Evolutionary conservation across 176 grass and related monocot species (phyloP).

Genomic region (Thinopyrum elongatum): DNA sequence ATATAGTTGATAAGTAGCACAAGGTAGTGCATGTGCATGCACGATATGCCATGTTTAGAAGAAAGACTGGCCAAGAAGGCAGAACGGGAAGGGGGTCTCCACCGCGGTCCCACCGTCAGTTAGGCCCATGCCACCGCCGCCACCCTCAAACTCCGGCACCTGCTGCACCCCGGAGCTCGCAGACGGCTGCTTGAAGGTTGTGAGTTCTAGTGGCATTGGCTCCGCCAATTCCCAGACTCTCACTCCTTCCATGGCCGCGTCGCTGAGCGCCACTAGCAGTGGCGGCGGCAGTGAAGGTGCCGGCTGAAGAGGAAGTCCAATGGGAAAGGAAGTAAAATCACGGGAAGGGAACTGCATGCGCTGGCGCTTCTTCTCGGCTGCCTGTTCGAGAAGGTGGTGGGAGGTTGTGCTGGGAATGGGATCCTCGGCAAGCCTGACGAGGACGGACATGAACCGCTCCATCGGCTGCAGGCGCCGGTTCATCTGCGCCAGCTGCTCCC

Average conservation of each 20-base stretch:
- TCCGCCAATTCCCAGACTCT: slow-evolving; percentile 12
- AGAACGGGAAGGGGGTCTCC: slow-evolving; percentile 49
- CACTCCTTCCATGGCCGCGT: neutral
- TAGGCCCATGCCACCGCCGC: slow-evolving; percentile 3
- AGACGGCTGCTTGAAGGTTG: neutral
- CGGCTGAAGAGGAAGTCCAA: neutral
- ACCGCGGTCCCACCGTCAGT: neutral
- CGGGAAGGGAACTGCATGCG: neutral
- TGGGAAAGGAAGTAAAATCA: neutral
- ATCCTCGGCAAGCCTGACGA: slow-evolving; percentile 44
- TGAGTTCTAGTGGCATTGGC: neutral
- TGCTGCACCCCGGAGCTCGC: neutral
- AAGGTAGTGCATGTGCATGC: neutral
- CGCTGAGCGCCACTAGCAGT: neutral
- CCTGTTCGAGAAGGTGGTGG: slow-evolving; percentile 33
- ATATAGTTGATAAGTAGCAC: neutral
- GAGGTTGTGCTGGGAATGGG: slow-evolving; percentile 31
- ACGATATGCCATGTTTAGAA: neutral
- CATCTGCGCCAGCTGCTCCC: slow-evolving; percentile 56
- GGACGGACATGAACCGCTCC: slow-evolving; percentile 67
- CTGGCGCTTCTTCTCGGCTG: slow-evolving; percentile 44
- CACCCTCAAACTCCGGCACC: neutral
- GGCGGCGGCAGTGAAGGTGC: neutral
- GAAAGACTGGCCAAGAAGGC: slow-evolving; percentile 52
- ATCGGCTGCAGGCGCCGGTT: slow-evolving; percentile 49